Evolutionary conservation across 108 stramenopile genomes (phyloP).

Genomic region (Parietichytrium sp.): DNA sequence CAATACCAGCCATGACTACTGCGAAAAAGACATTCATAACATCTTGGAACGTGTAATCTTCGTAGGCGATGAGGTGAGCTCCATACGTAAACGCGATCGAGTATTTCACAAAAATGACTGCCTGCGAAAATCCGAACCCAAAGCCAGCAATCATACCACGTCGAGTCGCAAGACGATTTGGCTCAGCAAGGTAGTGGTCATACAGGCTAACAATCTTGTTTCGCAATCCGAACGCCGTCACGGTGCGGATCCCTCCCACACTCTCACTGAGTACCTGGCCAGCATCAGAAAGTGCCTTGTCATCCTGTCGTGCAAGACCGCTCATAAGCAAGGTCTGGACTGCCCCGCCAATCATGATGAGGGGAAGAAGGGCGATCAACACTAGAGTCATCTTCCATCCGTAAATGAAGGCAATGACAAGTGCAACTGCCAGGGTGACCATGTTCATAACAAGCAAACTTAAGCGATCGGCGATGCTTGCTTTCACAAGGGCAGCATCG

Average conservation of each 20-base stretch:
- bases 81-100: constrained; percentile 53
- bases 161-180: constrained; percentile 12
- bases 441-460: constrained; percentile 38
- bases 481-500: constrained; percentile 46
- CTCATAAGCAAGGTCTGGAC: constrained; percentile 50
- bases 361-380: constrained; percentile 59
- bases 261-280: constrained; percentile 54
- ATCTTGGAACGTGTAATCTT: constrained; percentile 42
- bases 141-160: constrained; percentile 46
- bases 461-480: constrained; percentile 47
- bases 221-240: constrained; percentile 62
- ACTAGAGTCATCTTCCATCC: constrained; percentile 59
- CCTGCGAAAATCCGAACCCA: constrained; percentile 48
- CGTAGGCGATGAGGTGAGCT: constrained; percentile 41
- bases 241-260: constrained; percentile 61
- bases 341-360: constrained; percentile 53
- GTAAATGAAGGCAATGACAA: constrained; percentile 55
- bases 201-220: constrained; percentile 52
- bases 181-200: constrained; percentile 47
- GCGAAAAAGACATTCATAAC: constrained; percentile 54
- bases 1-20: constrained; percentile 51
- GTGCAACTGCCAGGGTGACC: constrained; percentile 44
- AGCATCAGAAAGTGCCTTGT: constrained; percentile 45
- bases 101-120: constrained; percentile 49
- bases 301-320: constrained; percentile 43